These are phyloP conservation scores for Curvularia sp. DNA, from an alignment of 2,329 filamentous ascomycete species.

Conservation along the genomic window DNA sequence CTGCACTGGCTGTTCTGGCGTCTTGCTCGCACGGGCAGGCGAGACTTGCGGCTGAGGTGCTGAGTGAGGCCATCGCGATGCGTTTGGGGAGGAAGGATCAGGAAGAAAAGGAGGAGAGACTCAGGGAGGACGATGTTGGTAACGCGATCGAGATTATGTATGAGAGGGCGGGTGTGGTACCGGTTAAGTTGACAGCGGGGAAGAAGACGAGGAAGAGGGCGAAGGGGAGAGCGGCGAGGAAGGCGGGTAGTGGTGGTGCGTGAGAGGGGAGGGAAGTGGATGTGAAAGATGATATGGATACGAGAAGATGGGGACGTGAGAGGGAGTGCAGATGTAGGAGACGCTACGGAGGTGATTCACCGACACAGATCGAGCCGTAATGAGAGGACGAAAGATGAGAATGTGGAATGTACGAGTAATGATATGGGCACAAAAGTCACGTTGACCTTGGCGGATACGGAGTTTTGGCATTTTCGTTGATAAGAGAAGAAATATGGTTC, in stretches of 20 bases:
- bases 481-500: neutral
- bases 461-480: neutral
- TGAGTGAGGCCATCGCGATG: constrained; percentile 15
- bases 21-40: constrained; percentile 20
- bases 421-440: neutral
- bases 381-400: neutral
- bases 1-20: constrained; percentile 1
- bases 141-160: constrained; percentile 18
- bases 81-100: constrained; percentile 8
- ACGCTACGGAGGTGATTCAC: too few relatives aligned
- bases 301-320: neutral
- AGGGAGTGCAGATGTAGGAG: neutral
- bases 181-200: constrained; percentile 13
- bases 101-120: neutral
- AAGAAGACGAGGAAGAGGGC: constrained; percentile 16
- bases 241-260: constrained; percentile 5
- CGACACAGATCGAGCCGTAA: too few relatives aligned
- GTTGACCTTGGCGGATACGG: neutral
- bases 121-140: constrained; percentile 12
- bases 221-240: constrained; percentile 13
- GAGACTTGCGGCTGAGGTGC: constrained; percentile 3
- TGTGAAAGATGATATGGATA: neutral
- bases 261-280: too few relatives aligned
- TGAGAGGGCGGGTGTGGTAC: constrained; percentile 17
- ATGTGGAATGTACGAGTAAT: neutral